Percentiles rank a stretch among this genome's conserved stretches.
These are phyloP conservation scores for Fragaria ananassa DNA, from an alignment of 306 rosid genomes.

Conservation along the genomic window DNA sequence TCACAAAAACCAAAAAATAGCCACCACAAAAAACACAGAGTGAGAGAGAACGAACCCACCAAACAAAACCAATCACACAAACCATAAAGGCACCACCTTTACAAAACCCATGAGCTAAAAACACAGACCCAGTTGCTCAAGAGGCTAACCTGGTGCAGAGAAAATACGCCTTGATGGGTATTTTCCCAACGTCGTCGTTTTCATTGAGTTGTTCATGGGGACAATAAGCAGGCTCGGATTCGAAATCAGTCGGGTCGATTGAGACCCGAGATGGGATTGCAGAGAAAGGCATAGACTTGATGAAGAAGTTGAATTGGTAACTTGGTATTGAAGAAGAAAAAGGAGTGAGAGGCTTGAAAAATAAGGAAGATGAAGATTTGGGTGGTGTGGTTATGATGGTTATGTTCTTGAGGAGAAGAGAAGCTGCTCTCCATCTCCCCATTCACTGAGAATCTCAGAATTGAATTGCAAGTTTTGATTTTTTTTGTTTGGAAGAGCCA, in stretches of 20 bases:
- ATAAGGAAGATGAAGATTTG: constrained; percentile 26
- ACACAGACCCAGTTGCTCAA: constrained; percentile 19
- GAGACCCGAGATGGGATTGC: constrained; percentile 46
- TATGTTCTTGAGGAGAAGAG: constrained; percentile 42
- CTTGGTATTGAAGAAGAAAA: constrained; percentile 14
- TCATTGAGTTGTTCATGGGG: constrained; percentile 30
- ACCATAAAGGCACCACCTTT: background rate
- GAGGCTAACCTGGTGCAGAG: constrained; percentile 75
- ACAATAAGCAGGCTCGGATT: constrained; percentile 25
- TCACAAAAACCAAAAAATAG: constrained; percentile 36
- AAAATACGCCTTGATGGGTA: constrained; percentile 81
- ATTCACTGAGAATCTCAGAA: constrained; percentile 41
- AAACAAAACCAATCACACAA: constrained; percentile 12
- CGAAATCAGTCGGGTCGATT: constrained; percentile 34
- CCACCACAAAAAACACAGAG: constrained; percentile 21
- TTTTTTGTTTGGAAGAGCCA: background rate
- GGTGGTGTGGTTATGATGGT: constrained; percentile 9
- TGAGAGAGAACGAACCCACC: constrained; percentile 19
- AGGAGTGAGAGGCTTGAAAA: constrained; percentile 13
- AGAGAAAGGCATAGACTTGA: constrained; percentile 43
- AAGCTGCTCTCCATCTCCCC: constrained; percentile 82
- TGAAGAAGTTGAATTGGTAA: constrained; percentile 30
- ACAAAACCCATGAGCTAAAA: background rate
- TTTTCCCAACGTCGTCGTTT: constrained; percentile 40
- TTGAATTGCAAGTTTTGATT: background rate